Base-by-base conservation (phyloP, 169 alveolate genomes). In the Amoebophrya sp. region DNA sequence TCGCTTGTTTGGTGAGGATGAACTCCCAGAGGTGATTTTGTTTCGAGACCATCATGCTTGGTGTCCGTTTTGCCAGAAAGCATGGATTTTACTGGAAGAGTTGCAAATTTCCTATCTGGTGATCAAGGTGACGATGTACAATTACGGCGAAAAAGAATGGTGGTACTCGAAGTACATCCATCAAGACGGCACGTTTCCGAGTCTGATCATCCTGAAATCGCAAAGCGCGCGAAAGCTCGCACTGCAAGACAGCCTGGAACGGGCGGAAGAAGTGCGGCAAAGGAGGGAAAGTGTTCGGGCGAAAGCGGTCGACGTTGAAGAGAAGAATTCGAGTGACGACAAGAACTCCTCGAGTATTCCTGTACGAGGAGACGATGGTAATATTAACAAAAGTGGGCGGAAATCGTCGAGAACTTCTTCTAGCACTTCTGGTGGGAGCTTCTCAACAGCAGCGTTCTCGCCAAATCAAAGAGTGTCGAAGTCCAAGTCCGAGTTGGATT, bases 1-100 rank as follows among this genome's bases (percentile, higher is more conserved):
- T 10, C 2, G 83, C 38, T 65, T 65, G 36, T 65, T 65, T 18
- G 2, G 26, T 6, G 33, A 65, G 83, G 26, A 65, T 0, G n/a
- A 53, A 23, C 26, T 65, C 2, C 83, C 83, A 29, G 83, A 65
- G 26, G 83, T 65, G 33, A 65, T 65, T 26, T 36, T 65, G 83
- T 65, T 65, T 65, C 83, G 83, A 1, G 83, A 65, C 83, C 83
- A 65, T 18, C 83, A 65, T 18, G 83, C 83, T 10, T 65, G 83
- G 83, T 65, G 83, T 26, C 83, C 83, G 2, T 65, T 65, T 36
- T 65, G 83, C 26, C 83, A 65, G 83, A 65, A 65, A 36, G 83
- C 83, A 29, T 65, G 83, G 83, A 65, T 65, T 12, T 26, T 65
- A 36, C 83, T 65, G 33, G 83, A 65, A 36, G 83, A 65, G 83